Evolutionary conservation across 2,329 filamentous ascomycete species (phyloP).

Genomic region (Ascochyta fabae): DNA sequence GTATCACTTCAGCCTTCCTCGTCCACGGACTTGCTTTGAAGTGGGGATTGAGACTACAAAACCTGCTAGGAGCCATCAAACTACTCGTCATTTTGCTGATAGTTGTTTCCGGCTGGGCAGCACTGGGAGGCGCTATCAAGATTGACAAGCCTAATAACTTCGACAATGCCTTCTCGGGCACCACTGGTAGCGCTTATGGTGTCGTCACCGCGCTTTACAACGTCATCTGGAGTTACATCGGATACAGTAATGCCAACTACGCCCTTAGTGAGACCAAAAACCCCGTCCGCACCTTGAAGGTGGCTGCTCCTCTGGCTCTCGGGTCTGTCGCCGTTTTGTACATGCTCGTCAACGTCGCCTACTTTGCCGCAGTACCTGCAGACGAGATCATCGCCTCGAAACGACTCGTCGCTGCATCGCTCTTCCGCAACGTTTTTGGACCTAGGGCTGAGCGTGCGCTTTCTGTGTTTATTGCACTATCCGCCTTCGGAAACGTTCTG

Average conservation of each 20-base stretch:
- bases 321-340: slow-evolving; percentile 66
- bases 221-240: slow-evolving; percentile 73
- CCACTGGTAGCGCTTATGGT: slow-evolving; percentile 69
- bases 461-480: slow-evolving; percentile 71
- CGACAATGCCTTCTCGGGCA: slow-evolving; percentile 68
- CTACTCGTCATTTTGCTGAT: slow-evolving; percentile 70
- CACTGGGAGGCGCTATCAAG: slow-evolving; percentile 66
- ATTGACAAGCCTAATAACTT: slow-evolving; percentile 68
- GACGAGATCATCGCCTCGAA: slow-evolving; percentile 62
- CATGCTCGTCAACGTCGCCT: slow-evolving; percentile 71
- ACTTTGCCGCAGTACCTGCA: slow-evolving; percentile 67
- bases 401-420: slow-evolving; percentile 62
- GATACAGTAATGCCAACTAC: slow-evolving; percentile 73
- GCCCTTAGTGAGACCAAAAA: slow-evolving; percentile 70
- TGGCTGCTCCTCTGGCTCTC: slow-evolving; percentile 68
- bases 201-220: slow-evolving; percentile 75
- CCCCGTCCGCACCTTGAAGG: slow-evolving; percentile 68
- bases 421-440: slow-evolving; percentile 65
- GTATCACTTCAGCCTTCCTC: slow-evolving; percentile 69
- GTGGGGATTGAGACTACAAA: slow-evolving; percentile 72
- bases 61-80: slow-evolving; percentile 70
- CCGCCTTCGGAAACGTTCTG: slow-evolving; percentile 71
- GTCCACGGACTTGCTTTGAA: slow-evolving; percentile 69
- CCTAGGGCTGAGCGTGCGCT: slow-evolving; percentile 62
- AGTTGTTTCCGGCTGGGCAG: slow-evolving; percentile 66